These are phyloP conservation scores for Metschnikowia koreensis DNA, from an alignment of 805 yeast genomes.

Conservation along the genomic window DNA sequence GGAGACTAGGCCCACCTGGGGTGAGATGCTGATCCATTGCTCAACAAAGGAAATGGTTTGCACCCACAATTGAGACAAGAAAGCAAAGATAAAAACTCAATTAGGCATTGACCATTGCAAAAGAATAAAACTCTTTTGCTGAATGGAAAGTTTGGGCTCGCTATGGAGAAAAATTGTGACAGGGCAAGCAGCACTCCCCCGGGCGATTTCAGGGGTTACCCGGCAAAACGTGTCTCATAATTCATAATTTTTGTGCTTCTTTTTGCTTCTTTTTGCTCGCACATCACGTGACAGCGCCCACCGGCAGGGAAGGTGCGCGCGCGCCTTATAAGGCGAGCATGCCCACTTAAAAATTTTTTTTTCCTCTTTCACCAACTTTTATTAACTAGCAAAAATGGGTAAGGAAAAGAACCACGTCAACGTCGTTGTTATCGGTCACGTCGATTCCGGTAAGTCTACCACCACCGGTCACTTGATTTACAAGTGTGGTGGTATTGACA, in stretches of 20 bases:
- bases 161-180: too few relatives aligned
- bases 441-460: constrained; percentile 96
- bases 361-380: constrained; percentile 9
- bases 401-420: constrained; percentile 96
- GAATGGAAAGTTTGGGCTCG: too few relatives aligned
- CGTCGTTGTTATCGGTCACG: constrained; percentile 99
- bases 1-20: not conserved
- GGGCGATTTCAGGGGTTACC: constrained; percentile 5
- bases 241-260: too few relatives aligned
- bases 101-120: not conserved
- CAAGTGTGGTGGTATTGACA: constrained; percentile 99
- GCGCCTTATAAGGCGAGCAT: constrained; percentile 9
- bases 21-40: not conserved
- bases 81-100: not conserved
- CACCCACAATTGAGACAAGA: not conserved
- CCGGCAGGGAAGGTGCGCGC: constrained; percentile 6
- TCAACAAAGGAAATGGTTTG: not conserved
- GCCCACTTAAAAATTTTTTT: constrained; percentile 10
- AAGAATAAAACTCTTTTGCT: not conserved
- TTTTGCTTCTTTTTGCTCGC: not conserved
- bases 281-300: constrained; percentile 1
- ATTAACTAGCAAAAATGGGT: constrained; percentile 52
- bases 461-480: constrained; percentile 98
- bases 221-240: constrained; percentile 1
- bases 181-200: too few relatives aligned